These are phyloP conservation scores for Thermoascus crustaceus DNA, from an alignment of 2,329 filamentous ascomycete species.

Conservation along the genomic window DNA sequence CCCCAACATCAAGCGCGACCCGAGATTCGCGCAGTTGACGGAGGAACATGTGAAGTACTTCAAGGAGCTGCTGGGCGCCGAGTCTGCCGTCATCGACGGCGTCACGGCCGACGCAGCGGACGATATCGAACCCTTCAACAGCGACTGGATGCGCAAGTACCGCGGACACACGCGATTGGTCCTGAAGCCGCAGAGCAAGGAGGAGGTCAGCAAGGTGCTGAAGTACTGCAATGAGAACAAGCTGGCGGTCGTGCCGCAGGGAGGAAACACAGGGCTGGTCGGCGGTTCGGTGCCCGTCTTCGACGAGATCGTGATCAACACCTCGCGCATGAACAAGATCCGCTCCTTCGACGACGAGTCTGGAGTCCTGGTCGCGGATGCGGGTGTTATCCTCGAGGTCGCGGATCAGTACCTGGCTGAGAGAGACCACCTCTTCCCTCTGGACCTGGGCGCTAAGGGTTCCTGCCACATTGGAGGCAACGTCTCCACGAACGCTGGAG, in stretches of 20 bases:
- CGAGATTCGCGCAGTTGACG: constrained; percentile 61
- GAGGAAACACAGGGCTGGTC: constrained; percentile 92
- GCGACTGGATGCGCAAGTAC: constrained; percentile 99
- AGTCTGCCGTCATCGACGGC: constrained; percentile 76
- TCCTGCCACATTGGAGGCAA: constrained; percentile 96
- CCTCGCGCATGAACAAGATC: constrained; percentile 83
- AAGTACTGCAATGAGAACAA: constrained; percentile 91
- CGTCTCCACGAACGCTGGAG: constrained; percentile 90
- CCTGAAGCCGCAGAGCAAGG: constrained; percentile 72
- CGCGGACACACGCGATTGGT: constrained; percentile 81
- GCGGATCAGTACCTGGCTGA: constrained; percentile 81
- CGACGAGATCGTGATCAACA: constrained; percentile 93
- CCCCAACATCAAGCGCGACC: constrained; percentile 71
- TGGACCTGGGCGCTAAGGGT: constrained; percentile 96
- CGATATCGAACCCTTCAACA: constrained; percentile 87
- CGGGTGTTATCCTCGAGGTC: constrained; percentile 81
- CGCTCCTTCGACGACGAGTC: constrained; percentile 88
- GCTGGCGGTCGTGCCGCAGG: constrained; percentile 91
- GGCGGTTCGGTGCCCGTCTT: constrained; percentile 95
- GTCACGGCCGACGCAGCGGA: constrained; percentile 64
- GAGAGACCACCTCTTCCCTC: constrained; percentile 79
- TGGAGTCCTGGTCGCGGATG: constrained; percentile 81
- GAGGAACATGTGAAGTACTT: constrained; percentile 76
- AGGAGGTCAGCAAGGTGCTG: constrained; percentile 83
- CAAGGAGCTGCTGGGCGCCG: constrained; percentile 66